Conservation (phyloP, 257 asterid species). For the Verbena officinalis region DNA sequence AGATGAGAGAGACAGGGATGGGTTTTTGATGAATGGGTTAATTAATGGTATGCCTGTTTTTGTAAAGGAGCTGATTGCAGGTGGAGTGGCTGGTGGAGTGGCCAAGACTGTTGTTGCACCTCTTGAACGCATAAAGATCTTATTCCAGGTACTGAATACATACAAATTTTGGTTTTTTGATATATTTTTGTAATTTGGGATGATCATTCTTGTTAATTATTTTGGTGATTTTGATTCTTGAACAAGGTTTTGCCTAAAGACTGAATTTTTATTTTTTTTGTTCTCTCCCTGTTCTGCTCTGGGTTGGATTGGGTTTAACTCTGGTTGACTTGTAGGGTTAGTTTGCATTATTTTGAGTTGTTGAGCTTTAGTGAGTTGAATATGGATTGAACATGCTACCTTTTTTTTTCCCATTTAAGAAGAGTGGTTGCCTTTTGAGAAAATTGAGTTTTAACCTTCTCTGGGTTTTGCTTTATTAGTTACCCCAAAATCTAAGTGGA, state of each 20-base stretch:
- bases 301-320: neutral
- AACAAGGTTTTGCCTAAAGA: neutral
- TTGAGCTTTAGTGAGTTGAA: conserved; percentile 8
- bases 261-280: neutral
- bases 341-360: conserved; percentile 19
- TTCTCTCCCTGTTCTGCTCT: neutral
- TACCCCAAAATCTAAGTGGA: too few species aligned
- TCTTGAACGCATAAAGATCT: conserved; percentile 91
- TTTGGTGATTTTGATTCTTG: neutral
- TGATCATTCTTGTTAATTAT: conserved; percentile 1
- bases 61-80: conserved; percentile 84
- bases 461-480: neutral
- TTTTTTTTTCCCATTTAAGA: neutral
- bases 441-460: neutral
- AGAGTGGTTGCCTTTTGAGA: neutral
- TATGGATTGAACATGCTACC: neutral
- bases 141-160: conserved; percentile 70
- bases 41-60: conserved; percentile 69
- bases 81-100: conserved; percentile 95
- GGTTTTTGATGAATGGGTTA: conserved; percentile 42
- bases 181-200: conserved; percentile 8
- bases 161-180: neutral
- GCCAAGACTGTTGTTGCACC: conserved; percentile 95
- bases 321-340: neutral
- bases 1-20: conserved; percentile 36